Evolutionary conservation across 2,329 filamentous ascomycete genomes (phyloP).

Genomic region (Zopfia rhizophila): DNA sequence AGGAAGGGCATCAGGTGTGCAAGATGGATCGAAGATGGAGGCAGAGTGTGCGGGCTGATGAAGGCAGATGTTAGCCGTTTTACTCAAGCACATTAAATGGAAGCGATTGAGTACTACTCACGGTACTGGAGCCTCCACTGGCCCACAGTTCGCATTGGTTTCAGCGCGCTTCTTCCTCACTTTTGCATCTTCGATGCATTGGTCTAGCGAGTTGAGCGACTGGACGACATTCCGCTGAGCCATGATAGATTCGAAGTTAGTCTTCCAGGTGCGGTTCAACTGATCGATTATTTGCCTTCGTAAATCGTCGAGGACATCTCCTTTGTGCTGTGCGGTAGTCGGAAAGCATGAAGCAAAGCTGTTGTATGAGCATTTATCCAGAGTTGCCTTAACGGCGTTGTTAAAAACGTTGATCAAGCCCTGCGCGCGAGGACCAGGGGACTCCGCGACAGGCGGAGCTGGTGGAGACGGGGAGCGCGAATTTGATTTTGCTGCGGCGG

Average conservation of each 20-base stretch:
- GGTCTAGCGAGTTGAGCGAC: constrained; percentile 70
- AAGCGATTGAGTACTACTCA: constrained; percentile 48
- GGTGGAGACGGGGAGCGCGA: constrained; percentile 62
- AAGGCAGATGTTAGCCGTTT: constrained; percentile 17
- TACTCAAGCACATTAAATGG: not conserved
- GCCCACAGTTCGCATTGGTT: constrained; percentile 48
- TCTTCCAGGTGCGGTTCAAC: constrained; percentile 66
- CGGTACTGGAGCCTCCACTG: constrained; percentile 54
- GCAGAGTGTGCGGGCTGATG: constrained; percentile 66
- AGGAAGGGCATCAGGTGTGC: constrained; percentile 70
- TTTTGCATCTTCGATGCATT: constrained; percentile 68
- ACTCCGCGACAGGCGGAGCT: constrained; percentile 63
- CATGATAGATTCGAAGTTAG: constrained; percentile 70
- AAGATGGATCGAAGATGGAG: constrained; percentile 65
- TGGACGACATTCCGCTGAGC: constrained; percentile 65
- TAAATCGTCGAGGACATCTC: constrained; percentile 65
- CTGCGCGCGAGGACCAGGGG: constrained; percentile 69
- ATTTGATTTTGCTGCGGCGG: constrained; percentile 36
- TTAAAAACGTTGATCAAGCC: constrained; percentile 69
- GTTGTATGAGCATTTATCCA: constrained; percentile 69
- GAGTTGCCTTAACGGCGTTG: constrained; percentile 67
- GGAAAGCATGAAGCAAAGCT: constrained; percentile 74
- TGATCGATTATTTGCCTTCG: constrained; percentile 69
- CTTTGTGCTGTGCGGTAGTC: constrained; percentile 67
- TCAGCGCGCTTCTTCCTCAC: constrained; percentile 59